Conservation (phyloP, 2,329 filamentous ascomycete species). For the Diaporthe australafricana region DNA sequence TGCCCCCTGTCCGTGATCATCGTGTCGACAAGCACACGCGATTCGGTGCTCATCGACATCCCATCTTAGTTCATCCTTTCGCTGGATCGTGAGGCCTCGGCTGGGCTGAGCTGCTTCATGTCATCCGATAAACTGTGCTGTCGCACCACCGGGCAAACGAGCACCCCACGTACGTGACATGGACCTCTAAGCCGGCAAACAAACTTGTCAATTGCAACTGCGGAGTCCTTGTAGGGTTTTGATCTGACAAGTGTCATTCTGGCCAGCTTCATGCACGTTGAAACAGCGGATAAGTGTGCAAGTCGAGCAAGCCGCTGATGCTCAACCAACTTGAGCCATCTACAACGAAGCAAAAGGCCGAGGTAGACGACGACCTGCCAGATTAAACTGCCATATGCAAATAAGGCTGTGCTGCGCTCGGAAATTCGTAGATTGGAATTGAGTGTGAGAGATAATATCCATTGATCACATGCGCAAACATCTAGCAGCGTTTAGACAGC, state of each 20-base stretch:
- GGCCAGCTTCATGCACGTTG: background rate
- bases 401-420: no score
- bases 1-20: background rate
- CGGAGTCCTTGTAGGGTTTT: background rate
- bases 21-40: conserved; percentile 6
- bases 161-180: background rate
- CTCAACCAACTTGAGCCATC: background rate
- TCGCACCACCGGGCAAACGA: conserved; percentile 1
- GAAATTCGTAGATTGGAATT: background rate
- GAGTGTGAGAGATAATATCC: background rate
- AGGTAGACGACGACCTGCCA: background rate
- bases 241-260: background rate
- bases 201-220: background rate
- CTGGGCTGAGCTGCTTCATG: background rate
- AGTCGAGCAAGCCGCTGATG: background rate
- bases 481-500: conserved; percentile 10
- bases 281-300: background rate
- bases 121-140: conserved; percentile 7
- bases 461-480: background rate
- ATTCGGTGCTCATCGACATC: conserved; percentile 1
- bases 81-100: background rate
- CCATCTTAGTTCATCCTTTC: conserved; percentile 7
- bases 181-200: background rate
- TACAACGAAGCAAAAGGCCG: no score
- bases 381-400: background rate